Evolutionary conservation across 2,329 filamentous ascomycete species (phyloP), one percentile per base, ranked within the genome.

Genomic region (Calonectria henricotiae): DNA sequence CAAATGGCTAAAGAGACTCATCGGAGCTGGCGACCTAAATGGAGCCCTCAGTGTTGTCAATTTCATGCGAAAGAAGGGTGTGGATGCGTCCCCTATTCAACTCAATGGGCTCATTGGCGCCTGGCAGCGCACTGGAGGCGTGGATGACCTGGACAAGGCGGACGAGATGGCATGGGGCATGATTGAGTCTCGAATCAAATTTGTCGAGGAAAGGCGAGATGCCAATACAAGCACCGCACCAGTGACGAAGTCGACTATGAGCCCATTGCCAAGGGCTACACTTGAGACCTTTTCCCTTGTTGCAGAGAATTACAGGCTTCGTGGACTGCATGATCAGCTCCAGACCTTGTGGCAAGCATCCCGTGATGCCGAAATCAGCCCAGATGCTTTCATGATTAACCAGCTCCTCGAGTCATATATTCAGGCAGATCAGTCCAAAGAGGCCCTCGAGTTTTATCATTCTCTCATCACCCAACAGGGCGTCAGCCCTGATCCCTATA

Each of bases 1-100:
- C 39, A 95, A 94, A 76, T 98, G 95, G 95, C 88, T 97, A 78
- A 96, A 96, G 81, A 90, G 93, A 61, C 88, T 97, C 9, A 93
- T 97, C 67, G 92, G 91, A 17, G 89, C 91, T 68, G 91, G 90
- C 2, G 89, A 94, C 73, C 83, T 93, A 15, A 89, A 93, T 67
- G 92, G 92, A 2, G 94, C 94, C 3, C 86, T 89, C 63, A 89
- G 90, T 70, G 93, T 97, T 9, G 85, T 96, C 32, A 88, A 92
- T 15, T 87, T 95, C 72, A 96, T 97, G 92, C 90, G 91, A 75
- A 85, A 88, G 63, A 89, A 89, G 75, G 90, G 90, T 1, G 88
- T 95, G 39, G 85, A 86, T 68, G 91, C 94, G 2, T 90, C 93
- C 46, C 85, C 93, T 2, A 91, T 93, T 62, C 93, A 97, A 74